phyloP scores from a whole-genome alignment of 768 basidiomycete species.

The Phanerochaete carnosa region DNA sequence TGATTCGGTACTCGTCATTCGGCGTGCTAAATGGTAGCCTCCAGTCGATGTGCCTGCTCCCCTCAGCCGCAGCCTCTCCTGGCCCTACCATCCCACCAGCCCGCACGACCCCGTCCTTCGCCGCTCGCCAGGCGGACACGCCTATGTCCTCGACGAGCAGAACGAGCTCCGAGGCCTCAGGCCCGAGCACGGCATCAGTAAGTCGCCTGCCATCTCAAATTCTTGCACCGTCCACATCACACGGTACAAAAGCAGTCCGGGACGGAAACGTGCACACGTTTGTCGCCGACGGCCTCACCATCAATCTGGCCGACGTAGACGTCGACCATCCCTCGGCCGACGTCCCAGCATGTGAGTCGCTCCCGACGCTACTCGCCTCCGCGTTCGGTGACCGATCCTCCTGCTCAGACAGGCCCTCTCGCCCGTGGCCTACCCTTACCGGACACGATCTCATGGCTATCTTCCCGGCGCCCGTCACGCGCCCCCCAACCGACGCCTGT shows the following conservation, averaged over 20 bases:
- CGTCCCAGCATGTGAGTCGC: not conserved
- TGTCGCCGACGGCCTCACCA: not conserved
- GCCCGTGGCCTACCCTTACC: not conserved
- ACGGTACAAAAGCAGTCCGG: not conserved
- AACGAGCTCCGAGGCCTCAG: not conserved
- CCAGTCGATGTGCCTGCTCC: too few relatives aligned
- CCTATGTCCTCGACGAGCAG: not conserved
- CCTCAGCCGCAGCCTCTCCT: too few relatives aligned
- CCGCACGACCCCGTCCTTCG: not conserved
- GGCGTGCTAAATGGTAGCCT: too few relatives aligned
- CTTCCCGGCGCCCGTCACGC: not conserved
- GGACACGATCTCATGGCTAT: constrained; percentile 3
- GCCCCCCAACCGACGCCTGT: not conserved
- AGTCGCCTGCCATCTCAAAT: too few relatives aligned
- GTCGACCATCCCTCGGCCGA: not conserved
- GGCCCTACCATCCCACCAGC: not conserved
- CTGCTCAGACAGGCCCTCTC: not conserved
- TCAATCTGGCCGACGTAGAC: not conserved
- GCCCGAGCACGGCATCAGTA: too few relatives aligned
- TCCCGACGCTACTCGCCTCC: not conserved
- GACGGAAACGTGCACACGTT: not conserved
- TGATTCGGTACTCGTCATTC: too few relatives aligned
- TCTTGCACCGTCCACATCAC: not conserved
- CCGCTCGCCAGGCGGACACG: not conserved
- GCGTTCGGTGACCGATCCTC: not conserved